Evolutionary conservation across 2,329 filamentous ascomycete genomes (phyloP).

Genomic region (Neofusicoccum umdonicola): DNA sequence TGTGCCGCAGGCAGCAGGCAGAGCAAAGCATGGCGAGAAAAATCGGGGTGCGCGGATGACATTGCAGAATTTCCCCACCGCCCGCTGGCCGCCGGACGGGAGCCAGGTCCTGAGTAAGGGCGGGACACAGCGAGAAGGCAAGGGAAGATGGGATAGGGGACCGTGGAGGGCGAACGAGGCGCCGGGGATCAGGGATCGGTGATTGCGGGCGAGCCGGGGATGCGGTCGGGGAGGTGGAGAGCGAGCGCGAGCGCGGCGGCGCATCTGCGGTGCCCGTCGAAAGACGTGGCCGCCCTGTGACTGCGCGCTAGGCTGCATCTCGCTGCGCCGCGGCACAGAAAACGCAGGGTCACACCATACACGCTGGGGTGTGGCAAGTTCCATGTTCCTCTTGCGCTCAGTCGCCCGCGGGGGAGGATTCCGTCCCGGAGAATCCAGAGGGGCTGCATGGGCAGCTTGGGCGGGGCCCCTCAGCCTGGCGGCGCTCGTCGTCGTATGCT

Average conservation of each 20-base stretch:
- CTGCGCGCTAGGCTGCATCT: background rate
- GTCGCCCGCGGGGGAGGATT: background rate
- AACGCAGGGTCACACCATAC: background rate
- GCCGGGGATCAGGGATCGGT: slow-evolving; percentile 3
- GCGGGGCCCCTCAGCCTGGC: background rate
- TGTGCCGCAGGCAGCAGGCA: background rate
- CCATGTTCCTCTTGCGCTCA: background rate
- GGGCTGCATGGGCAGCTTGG: no score
- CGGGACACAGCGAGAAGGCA: background rate
- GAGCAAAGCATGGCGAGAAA: background rate
- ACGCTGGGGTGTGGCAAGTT: background rate
- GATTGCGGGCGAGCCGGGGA: background rate
- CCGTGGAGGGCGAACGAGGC: background rate
- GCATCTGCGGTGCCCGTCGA: background rate
- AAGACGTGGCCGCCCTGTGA: slow-evolving; percentile 3
- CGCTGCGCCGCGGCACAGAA: background rate
- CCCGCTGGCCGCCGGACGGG: background rate
- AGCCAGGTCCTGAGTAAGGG: background rate
- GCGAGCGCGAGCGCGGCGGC: no score
- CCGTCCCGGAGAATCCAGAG: background rate
- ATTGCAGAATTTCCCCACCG: background rate
- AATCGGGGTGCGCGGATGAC: background rate
- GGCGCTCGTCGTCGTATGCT: background rate
- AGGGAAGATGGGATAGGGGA: background rate
- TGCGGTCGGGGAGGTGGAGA: background rate